These are phyloP conservation scores for Candida xiaguanensis DNA, from an alignment of 805 yeast genomes.

Conservation along the genomic window DNA sequence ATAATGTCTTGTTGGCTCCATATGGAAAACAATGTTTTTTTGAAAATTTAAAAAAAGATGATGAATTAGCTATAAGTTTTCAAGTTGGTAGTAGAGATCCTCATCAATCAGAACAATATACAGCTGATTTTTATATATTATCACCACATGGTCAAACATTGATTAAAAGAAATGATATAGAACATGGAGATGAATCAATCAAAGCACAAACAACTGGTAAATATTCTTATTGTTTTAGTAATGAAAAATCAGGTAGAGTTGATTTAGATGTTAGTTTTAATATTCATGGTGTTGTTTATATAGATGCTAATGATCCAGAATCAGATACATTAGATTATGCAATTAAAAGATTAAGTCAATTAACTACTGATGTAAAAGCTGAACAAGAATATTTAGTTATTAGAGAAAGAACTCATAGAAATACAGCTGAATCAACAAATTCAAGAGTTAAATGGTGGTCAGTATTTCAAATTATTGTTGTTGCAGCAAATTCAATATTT, in stretches of 20 bases:
- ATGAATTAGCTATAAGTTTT: constrained; percentile 81
- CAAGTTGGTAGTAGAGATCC: constrained; percentile 92
- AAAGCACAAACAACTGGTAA: constrained; percentile 68
- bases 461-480: constrained; percentile 82
- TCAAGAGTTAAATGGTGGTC: constrained; percentile 99
- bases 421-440: constrained; percentile 96
- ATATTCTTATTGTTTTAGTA: constrained; percentile 85
- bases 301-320: constrained; percentile 73
- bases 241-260: constrained; percentile 66
- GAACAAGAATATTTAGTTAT: constrained; percentile 92
- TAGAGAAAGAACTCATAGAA: constrained; percentile 96
- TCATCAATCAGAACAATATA: constrained; percentile 60
- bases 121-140: constrained; percentile 55
- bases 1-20: constrained; percentile 78
- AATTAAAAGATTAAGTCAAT: constrained; percentile 66
- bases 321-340: constrained; percentile 81
- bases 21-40: constrained; percentile 85
- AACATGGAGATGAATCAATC: constrained; percentile 78
- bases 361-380: constrained; percentile 83
- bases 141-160: constrained; percentile 47
- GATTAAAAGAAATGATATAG: constrained; percentile 48
- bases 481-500: constrained; percentile 81
- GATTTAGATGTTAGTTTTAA: constrained; percentile 94
- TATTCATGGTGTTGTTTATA: constrained; percentile 87
- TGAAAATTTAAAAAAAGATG: constrained; percentile 77